Conservation (phyloP, 352 stramenopile species). For the Phytophthora tentaculata region DNA sequence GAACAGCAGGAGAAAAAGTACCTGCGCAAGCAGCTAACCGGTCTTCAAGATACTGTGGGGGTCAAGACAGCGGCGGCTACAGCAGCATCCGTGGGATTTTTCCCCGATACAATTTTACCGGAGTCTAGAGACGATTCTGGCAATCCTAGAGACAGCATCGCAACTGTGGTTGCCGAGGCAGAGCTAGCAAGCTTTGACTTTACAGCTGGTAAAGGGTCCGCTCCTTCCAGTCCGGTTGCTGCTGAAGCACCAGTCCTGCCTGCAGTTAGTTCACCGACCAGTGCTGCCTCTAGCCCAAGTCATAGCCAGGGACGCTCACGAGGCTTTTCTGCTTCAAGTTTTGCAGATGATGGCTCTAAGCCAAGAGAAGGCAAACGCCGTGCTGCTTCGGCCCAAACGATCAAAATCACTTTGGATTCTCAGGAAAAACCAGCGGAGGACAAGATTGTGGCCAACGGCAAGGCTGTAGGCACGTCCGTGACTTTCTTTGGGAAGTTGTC, state of each 20-base stretch:
- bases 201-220: conserved; percentile 27
- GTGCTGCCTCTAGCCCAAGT: conserved; percentile 27
- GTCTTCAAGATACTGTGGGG: conserved; percentile 41
- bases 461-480: conserved; percentile 51
- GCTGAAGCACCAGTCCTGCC: neutral
- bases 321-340: conserved; percentile 44
- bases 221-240: conserved; percentile 22
- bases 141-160: conserved; percentile 53
- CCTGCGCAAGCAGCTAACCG: conserved; percentile 63
- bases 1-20: conserved; percentile 83
- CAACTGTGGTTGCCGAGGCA: conserved; percentile 38
- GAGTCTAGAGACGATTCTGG: conserved; percentile 18
- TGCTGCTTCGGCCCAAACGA: conserved; percentile 39
- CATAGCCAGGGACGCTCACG: conserved; percentile 32
- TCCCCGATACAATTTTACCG: conserved; percentile 17
- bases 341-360: conserved; percentile 33
- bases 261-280: conserved; percentile 19
- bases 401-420: conserved; percentile 36
- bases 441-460: conserved; percentile 29
- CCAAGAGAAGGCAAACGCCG: conserved; percentile 43
- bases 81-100: conserved; percentile 38
- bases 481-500: conserved; percentile 89
- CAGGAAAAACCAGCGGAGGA: conserved; percentile 43
- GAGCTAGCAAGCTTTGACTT: conserved; percentile 79
- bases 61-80: conserved; percentile 31